phyloP scores from a whole-genome alignment of 768 basidiomycete genomes.

The Amanita pseudoporphyria region DNA sequence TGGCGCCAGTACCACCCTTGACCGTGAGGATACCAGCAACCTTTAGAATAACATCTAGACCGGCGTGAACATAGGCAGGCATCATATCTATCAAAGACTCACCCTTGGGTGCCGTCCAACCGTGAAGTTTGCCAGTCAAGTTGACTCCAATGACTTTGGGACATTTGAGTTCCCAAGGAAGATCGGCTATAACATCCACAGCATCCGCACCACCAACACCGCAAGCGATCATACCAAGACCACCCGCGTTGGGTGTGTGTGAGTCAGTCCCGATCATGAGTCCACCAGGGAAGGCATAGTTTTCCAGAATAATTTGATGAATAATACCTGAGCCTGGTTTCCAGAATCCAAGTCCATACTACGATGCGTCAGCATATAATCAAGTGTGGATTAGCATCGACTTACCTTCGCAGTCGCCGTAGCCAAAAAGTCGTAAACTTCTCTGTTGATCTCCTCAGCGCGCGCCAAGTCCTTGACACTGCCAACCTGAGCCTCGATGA shows the following conservation, averaged over 20 bases:
- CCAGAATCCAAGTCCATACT: slow-evolving; percentile 99
- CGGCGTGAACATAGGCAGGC: neutral
- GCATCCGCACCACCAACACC: slow-evolving; percentile 99
- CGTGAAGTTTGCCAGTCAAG: slow-evolving; percentile 86
- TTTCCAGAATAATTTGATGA: slow-evolving; percentile 97
- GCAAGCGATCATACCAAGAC: slow-evolving; percentile 98
- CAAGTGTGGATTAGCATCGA: slow-evolving; percentile 3
- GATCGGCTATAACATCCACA: slow-evolving; percentile 95
- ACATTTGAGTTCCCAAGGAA: slow-evolving; percentile 99
- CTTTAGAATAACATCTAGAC: slow-evolving; percentile 91
- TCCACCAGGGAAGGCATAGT: slow-evolving; percentile 98
- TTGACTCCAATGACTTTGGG: slow-evolving; percentile 99
- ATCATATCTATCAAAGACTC: slow-evolving; percentile 10
- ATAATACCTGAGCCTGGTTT: slow-evolving; percentile 99
- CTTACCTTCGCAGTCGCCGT: slow-evolving; percentile 87
- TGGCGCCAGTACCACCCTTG: slow-evolving; percentile 98
- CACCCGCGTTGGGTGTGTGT: slow-evolving; percentile 98
- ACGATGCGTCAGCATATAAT: neutral
- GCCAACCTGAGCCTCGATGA: slow-evolving; percentile 95
- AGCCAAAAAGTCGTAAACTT: slow-evolving; percentile 98
- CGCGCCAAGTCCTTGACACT: slow-evolving; percentile 91
- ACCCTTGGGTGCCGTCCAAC: slow-evolving; percentile 99
- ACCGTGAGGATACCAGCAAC: slow-evolving; percentile 98
- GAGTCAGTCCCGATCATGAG: slow-evolving; percentile 99
- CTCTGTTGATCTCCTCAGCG: slow-evolving; percentile 90